Evolutionary conservation across 306 rosid species (phyloP).

Genomic region (Trichosanthes cucumerina): DNA sequence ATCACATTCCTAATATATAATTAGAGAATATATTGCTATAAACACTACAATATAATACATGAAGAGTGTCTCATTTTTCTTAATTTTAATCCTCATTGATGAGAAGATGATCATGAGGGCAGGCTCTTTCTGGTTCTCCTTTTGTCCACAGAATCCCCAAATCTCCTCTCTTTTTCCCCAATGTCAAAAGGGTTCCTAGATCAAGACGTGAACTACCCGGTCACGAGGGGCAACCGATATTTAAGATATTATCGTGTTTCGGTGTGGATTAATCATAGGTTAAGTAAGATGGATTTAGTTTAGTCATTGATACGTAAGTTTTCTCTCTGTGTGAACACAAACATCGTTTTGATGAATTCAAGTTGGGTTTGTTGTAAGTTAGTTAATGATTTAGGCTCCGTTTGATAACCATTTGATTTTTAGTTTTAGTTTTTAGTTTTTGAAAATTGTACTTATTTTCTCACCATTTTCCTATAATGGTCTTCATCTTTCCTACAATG

Average conservation of each 20-base stretch:
- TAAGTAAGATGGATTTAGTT: neutral
- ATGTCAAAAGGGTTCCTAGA: constrained; percentile 60
- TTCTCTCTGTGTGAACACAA: neutral
- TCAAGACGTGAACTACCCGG: neutral
- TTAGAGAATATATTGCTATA: constrained; percentile 4
- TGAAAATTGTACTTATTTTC: too few species aligned
- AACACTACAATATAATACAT: constrained; percentile 10
- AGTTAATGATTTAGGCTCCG: neutral
- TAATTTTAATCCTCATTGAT: constrained; percentile 29
- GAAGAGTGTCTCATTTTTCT: constrained; percentile 22
- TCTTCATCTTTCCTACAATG: too few species aligned
- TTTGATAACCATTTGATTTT: too few species aligned
- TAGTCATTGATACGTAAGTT: neutral
- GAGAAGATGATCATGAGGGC: constrained; percentile 60
- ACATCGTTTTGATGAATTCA: neutral
- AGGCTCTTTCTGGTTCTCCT: constrained; percentile 71
- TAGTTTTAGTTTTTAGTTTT: too few species aligned
- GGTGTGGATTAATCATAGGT: neutral
- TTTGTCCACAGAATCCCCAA: constrained; percentile 47
- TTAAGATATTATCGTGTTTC: neutral
- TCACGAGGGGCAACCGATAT: neutral
- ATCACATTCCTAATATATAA: constrained; percentile 6
- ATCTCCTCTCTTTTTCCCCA: constrained; percentile 79
- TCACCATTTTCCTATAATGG: too few species aligned
- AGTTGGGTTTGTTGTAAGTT: neutral